Conservation (phyloP, 2,329 filamentous ascomycete species). For the Calonectria pseudoturangicola region DNA sequence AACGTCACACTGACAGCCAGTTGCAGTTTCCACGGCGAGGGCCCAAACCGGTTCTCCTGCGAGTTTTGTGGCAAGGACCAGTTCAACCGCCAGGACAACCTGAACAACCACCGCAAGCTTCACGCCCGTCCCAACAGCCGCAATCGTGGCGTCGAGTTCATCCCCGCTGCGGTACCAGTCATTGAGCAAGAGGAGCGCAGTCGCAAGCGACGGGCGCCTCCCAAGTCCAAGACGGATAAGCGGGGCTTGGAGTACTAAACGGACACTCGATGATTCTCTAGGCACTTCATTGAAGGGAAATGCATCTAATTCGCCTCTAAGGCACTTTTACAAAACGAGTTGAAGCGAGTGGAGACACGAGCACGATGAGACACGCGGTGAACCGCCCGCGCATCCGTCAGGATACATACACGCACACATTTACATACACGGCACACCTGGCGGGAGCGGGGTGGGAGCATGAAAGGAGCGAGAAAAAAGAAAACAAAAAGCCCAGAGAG, state of each 20-base stretch:
- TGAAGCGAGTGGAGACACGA: slow-evolving; percentile 37
- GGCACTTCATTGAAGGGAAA: slow-evolving; percentile 51
- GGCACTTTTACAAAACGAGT: slow-evolving; percentile 40
- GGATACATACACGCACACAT: slow-evolving; percentile 40
- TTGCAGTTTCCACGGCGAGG: slow-evolving; percentile 61
- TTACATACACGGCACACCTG: slow-evolving; percentile 44
- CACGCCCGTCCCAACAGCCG: slow-evolving; percentile 63
- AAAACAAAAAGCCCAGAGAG: slow-evolving; percentile 12
- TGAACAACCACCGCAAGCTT: slow-evolving; percentile 65
- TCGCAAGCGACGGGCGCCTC: slow-evolving; percentile 62
- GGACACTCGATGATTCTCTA: slow-evolving; percentile 30
- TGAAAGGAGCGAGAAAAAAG: slow-evolving; percentile 28
- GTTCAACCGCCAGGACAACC: slow-evolving; percentile 65
- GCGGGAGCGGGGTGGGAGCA: slow-evolving; percentile 36
- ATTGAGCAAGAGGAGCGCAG: slow-evolving; percentile 64
- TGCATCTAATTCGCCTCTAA: slow-evolving; percentile 34
- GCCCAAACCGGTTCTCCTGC: slow-evolving; percentile 63
- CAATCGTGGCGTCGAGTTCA: slow-evolving; percentile 64
- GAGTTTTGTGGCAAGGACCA: slow-evolving; percentile 65
- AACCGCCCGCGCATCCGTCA: slow-evolving; percentile 40
- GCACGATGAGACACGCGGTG: slow-evolving; percentile 50
- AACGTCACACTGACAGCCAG: slow-evolving; percentile 10
- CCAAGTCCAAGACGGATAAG: slow-evolving; percentile 61
- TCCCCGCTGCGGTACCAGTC: slow-evolving; percentile 62
- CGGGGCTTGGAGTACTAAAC: slow-evolving; percentile 56